These are phyloP conservation scores for Solanum piurae DNA, from an alignment of 257 asterid species.

Conservation along the genomic window DNA sequence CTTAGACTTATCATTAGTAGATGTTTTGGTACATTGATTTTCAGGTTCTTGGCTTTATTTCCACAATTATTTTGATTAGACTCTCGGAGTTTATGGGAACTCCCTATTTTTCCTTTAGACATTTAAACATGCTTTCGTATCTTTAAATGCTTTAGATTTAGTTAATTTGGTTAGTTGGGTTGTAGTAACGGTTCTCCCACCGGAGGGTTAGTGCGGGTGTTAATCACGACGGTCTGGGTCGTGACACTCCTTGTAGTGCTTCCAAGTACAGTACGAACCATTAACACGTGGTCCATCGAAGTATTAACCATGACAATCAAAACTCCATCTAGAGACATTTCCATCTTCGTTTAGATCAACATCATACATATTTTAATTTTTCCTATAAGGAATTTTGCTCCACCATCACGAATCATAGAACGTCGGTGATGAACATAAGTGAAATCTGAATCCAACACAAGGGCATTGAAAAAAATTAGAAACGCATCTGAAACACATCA, in stretches of 20 bases:
- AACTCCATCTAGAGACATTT: not conserved
- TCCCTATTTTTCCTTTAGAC: too few relatives aligned
- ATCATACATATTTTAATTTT: fast-evolving
- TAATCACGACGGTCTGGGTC: too few relatives aligned
- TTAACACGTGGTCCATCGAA: not conserved
- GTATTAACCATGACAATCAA: not conserved
- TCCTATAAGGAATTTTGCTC: not conserved
- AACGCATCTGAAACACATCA: not conserved
- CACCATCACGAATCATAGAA: not conserved
- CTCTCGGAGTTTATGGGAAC: too few relatives aligned
- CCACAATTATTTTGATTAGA: too few relatives aligned
- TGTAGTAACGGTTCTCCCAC: too few relatives aligned
- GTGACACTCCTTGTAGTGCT: not conserved
- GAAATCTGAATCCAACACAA: not conserved
- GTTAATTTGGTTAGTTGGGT: too few relatives aligned
- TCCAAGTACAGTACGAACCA: not conserved
- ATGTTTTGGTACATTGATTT: too few relatives aligned
- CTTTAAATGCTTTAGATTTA: too few relatives aligned
- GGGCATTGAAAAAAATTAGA: not conserved
- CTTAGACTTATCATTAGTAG: too few relatives aligned
- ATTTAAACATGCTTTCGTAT: too few relatives aligned
- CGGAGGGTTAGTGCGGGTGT: too few relatives aligned
- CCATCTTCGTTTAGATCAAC: not conserved
- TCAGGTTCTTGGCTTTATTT: too few relatives aligned
- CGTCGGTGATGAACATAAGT: not conserved